These are phyloP conservation scores for Fusarium lyarnte DNA, from an alignment of 2,329 filamentous ascomycete species.

Conservation along the genomic window DNA sequence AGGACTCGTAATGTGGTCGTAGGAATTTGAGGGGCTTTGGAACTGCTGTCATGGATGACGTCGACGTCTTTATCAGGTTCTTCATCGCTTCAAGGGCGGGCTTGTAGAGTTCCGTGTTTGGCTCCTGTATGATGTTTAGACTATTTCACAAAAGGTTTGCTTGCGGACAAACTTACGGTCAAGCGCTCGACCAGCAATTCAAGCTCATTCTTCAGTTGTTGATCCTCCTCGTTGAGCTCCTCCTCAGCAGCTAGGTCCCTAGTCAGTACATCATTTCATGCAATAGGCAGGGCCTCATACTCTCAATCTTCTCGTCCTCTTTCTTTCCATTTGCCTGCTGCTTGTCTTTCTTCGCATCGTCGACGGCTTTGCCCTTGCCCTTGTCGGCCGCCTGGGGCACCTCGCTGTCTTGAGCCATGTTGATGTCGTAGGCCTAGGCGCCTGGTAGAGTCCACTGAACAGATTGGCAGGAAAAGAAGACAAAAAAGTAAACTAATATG, in stretches of 20 bases:
- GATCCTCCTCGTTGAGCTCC: constrained; percentile 96
- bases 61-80: constrained; percentile 98
- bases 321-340: constrained; percentile 77
- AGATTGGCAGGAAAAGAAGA: constrained; percentile 21
- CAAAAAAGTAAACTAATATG: constrained; percentile 3
- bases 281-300: constrained; percentile 47
- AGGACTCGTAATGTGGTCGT: constrained; percentile 91
- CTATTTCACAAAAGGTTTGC: background rate
- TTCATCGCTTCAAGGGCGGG: constrained; percentile 96
- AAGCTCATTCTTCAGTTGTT: constrained; percentile 96
- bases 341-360: constrained; percentile 77
- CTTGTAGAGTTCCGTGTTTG: constrained; percentile 87
- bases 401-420: constrained; percentile 95
- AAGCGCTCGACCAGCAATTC: constrained; percentile 98
- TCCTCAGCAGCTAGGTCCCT: constrained; percentile 63
- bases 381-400: constrained; percentile 87
- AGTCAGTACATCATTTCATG: constrained; percentile 35
- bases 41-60: constrained; percentile 98
- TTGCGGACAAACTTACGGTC: constrained; percentile 67
- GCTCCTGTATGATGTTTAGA: constrained; percentile 68
- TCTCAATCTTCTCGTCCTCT: constrained; percentile 71
- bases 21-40: constrained; percentile 99
- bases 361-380: constrained; percentile 92
- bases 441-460: constrained; percentile 40
- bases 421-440: constrained; percentile 50